Conservation (phyloP, 495 filamentous ascomycete species). For the Trichocladium antarcticum region DNA sequence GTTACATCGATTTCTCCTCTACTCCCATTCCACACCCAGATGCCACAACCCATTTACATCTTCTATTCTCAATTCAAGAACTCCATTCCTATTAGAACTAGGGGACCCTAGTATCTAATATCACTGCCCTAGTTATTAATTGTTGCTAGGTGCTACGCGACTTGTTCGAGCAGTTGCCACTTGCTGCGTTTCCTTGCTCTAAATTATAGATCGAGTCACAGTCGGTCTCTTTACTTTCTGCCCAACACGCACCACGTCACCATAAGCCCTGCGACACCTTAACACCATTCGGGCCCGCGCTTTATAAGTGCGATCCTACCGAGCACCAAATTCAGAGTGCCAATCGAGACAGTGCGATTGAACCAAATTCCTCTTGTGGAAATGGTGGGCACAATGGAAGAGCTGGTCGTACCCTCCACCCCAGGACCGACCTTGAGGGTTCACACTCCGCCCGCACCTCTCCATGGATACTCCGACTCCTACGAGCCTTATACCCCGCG, state of each 20-base stretch:
- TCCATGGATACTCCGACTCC: conserved; percentile 56
- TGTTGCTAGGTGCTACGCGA: conserved; percentile 3
- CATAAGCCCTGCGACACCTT: background rate
- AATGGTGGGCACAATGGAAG: conserved; percentile 12
- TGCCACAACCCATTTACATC: background rate
- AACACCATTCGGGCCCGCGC: background rate
- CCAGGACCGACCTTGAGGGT: conserved; percentile 48
- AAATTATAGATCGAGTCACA: background rate
- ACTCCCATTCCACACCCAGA: conserved; percentile 3
- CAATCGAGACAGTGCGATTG: background rate
- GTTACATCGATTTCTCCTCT: conserved; percentile 8
- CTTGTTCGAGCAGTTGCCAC: conserved; percentile 3
- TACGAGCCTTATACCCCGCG: conserved; percentile 60
- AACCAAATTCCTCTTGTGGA: background rate
- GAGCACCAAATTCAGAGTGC: background rate
- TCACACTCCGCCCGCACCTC: conserved; percentile 61
- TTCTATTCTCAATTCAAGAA: background rate
- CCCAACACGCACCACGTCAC: background rate
- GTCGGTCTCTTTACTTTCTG: background rate
- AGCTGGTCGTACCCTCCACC: conserved; percentile 42
- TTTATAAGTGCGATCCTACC: background rate
- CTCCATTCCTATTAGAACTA: background rate
- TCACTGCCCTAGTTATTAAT: conserved; percentile 7
- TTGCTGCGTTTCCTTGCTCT: background rate
- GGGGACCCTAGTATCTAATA: conserved; percentile 8